These are phyloP conservation scores for Sarcomyxa edulis DNA, from an alignment of 768 basidiomycete genomes.

Conservation along the genomic window DNA sequence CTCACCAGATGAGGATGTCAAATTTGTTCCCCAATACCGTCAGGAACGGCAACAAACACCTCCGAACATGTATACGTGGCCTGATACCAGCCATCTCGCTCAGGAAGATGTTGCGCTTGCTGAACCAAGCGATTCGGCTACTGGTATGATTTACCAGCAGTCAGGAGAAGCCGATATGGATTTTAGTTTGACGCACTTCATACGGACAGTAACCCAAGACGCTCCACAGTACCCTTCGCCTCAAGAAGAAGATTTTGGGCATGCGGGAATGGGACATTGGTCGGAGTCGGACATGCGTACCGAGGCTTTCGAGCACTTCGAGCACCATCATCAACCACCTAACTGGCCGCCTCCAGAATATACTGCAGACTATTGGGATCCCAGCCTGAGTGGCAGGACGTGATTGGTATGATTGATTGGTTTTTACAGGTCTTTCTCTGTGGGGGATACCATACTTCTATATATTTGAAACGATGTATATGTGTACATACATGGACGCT, in stretches of 20 bases:
- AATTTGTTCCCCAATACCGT: slow-evolving; percentile 15
- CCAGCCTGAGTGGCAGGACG: too few species aligned
- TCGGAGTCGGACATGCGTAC: background rate
- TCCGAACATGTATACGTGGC: slow-evolving; percentile 35
- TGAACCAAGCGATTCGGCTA: slow-evolving; percentile 6
- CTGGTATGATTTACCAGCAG: slow-evolving; percentile 14
- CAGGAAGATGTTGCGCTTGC: slow-evolving; percentile 9
- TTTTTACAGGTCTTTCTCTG: too few species aligned
- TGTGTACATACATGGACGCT: too few species aligned
- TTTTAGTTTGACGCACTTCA: slow-evolving; percentile 41
- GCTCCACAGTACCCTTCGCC: slow-evolving; percentile 4
- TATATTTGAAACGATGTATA: too few species aligned
- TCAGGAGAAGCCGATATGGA: slow-evolving; percentile 35
- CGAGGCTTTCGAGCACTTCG: too few species aligned
- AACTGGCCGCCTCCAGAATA: too few species aligned
- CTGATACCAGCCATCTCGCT: slow-evolving; percentile 29
- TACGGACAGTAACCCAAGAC: slow-evolving; percentile 29
- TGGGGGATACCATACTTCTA: too few species aligned
- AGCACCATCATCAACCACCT: too few species aligned
- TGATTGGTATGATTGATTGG: too few species aligned
- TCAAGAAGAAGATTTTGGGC: background rate
- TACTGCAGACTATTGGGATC: too few species aligned
- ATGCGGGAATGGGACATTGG: too few species aligned
- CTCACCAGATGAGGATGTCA: slow-evolving; percentile 11
- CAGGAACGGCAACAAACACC: slow-evolving; percentile 20